Evolutionary conservation across 495 filamentous ascomycete genomes (phyloP).

Genomic region (Hapsidospora chrysogenum): DNA sequence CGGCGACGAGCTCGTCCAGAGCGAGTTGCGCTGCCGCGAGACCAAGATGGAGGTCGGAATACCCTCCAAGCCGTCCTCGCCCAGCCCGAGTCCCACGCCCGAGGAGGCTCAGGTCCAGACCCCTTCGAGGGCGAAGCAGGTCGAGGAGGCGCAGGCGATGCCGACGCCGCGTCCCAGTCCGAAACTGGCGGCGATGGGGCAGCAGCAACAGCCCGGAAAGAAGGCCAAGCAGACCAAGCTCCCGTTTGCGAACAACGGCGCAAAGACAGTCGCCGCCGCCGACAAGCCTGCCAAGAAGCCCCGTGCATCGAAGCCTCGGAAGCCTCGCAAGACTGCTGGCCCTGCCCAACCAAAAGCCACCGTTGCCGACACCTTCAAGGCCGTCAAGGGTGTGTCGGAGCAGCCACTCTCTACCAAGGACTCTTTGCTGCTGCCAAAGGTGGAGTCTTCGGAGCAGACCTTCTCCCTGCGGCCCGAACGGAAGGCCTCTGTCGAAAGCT

Average conservation of each 20-base stretch:
- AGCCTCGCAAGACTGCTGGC: constrained; percentile 19
- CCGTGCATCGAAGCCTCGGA: constrained; percentile 8
- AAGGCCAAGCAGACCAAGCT: constrained; percentile 23
- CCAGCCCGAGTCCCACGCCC: not conserved
- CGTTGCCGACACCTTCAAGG: constrained; percentile 23
- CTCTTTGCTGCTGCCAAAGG: no score
- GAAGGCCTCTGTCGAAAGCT: no score
- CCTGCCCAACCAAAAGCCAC: constrained; percentile 11
- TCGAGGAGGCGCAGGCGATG: constrained; percentile 28
- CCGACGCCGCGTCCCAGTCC: constrained; percentile 49
- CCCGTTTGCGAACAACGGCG: constrained; percentile 6
- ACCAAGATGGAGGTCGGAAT: constrained; percentile 22
- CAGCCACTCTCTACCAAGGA: no score
- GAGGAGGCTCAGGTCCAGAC: constrained; percentile 11
- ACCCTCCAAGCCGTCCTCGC: constrained; percentile 4
- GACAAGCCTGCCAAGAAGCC: constrained; percentile 9
- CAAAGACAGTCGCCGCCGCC: constrained; percentile 3
- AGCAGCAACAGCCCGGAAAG: constrained; percentile 24
- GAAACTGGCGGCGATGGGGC: constrained; percentile 29
- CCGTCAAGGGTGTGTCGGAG: constrained; percentile 23
- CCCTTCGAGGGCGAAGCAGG: constrained; percentile 7
- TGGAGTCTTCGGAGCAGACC: no score
- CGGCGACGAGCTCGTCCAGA: constrained; percentile 18
- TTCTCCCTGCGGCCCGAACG: no score
- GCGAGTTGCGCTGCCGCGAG: constrained; percentile 13